Evolutionary conservation across 163 green algal species (phyloP).

Genomic region (Coccomyxa subellipsoidea): DNA sequence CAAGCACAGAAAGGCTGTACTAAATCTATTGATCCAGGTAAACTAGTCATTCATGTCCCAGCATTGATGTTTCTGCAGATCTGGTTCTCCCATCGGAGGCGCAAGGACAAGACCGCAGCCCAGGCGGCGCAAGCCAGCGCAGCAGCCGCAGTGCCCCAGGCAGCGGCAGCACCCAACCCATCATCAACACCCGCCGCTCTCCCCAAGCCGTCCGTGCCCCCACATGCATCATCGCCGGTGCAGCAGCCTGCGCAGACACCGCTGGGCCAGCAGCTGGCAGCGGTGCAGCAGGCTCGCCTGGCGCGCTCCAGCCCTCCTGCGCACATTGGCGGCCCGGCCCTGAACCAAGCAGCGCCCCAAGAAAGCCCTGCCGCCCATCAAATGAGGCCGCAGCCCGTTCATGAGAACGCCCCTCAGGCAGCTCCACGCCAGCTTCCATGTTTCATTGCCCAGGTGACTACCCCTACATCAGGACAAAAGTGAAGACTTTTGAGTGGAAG

Average conservation of each 20-base stretch:
- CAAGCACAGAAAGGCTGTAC: no score
- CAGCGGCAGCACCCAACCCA: background rate
- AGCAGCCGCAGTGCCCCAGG: background rate
- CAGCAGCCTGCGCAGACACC: slow-evolving; percentile 4
- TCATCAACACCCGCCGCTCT: background rate
- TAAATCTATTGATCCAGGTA: background rate
- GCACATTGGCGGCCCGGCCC: background rate
- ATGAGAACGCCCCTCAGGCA: background rate
- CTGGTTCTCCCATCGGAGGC: slow-evolving; percentile 66
- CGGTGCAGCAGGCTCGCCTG: background rate
- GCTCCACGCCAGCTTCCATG: no score
- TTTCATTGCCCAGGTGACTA: no score
- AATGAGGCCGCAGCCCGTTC: background rate
- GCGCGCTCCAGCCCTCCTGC: background rate
- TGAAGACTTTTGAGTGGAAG: no score
- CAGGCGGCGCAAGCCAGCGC: background rate
- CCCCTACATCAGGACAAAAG: no score
- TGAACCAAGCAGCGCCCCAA: background rate
- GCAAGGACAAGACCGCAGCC: slow-evolving; percentile 54
- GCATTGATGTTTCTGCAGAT: slow-evolving; percentile 26
- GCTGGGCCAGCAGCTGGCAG: slow-evolving; percentile 2
- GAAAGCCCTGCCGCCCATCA: no score
- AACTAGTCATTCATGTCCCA: background rate
- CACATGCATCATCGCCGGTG: background rate
- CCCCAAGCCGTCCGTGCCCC: background rate